Base-by-base conservation (phyloP, 495 filamentous ascomycete genomes). In the Penicillium maclennaniae region DNA sequence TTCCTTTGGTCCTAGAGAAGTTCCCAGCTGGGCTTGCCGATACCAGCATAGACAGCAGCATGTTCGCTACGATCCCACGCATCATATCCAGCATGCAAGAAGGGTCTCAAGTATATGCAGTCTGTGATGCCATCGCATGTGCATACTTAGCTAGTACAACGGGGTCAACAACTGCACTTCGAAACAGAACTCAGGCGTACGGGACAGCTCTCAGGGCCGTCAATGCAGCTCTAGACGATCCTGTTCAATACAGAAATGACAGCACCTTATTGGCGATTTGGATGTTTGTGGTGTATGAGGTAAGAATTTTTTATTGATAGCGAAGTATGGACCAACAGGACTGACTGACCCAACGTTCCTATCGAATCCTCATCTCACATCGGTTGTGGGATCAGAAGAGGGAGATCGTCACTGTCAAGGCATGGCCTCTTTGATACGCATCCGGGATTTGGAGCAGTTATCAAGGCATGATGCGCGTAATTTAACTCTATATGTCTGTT, bases 241-340 rank as follows among this genome's bases (percentile, higher is more conserved):
- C 51, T 37, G 19, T 25, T 47, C 51, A 54, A 47, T 47, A 28
- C 44, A 54, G 25, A 37, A 43, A 54, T 54, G 51, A 54, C 44
- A 54, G 52, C 46, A 54, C 52, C 37, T 49, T 54, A 26, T 54
- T 54, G 17, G 52, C 45, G 17, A 43, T 54, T 48, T 54, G 52
- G 52, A 43, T 54, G 46, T 54, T 54, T 36, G 52, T 47, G 44
- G 34, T 54, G 9, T 54, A 54, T 25, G 52, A 54, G 52, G 52
- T 54, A 48, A 42, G 25, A 37, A 12, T 39, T 20, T 20, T 41
- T 31, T 34, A 41, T 40, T 31, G 40, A 34, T 46, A 37, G 17
- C 20, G 16, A 34, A 26, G 40, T 48, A 31, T 31, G n/a, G 27
- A n/a, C 23, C 19, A 48, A 46, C 37, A 16, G 19, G 7, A 27